Evolutionary conservation across 306 rosid species (phyloP), one percentile per base, ranked within the genome.

Genomic region (Vigna mungo): DNA sequence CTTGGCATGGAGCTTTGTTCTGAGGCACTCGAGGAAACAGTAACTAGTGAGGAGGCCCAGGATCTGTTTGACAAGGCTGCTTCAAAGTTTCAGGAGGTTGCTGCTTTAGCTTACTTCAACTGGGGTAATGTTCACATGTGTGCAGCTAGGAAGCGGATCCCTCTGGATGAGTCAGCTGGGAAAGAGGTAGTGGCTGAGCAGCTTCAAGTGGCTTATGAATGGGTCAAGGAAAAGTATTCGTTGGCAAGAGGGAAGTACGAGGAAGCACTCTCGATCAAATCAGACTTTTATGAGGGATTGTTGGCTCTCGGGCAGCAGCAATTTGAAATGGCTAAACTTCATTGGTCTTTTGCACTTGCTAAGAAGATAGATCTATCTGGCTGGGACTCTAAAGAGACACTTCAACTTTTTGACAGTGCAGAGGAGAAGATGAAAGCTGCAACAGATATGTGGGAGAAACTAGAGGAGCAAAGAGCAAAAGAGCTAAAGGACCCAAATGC

Each of bases 101-200:
- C 93, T 44, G 99, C 97, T 2, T 83, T 96, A 86, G 98, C 97
- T 55, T 96, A 84, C 86, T 93, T 96, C 86, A 96, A 96, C 68
- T 96, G 98, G 99, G 98, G 98, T 62, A 96, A 96, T 81, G 97
- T 96, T 78, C 90, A 88, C 75, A 96, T 93, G 98, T 96, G 98
- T 66, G 99, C 99, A 5, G 97, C 98, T 25, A 85, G 99, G 81
- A 96, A 96, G 83, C 89, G 94, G 49, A 96, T 93, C 62, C 99
- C 99, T 61, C 74, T 92, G 7, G 99, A 95, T 12, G 99, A 92
- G 80, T 84, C 97, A 1, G 92, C 92, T 49, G 93, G 91, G 72
- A 88, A 89, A 77, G 99, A 91, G 7, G 74, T 87, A 2, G 93
- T 87, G 79, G 88, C 88, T 7, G 88, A 85, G 74, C 93, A 93